Conservation (phyloP, 148 eudicot genomes). For the Silene conica region DNA sequence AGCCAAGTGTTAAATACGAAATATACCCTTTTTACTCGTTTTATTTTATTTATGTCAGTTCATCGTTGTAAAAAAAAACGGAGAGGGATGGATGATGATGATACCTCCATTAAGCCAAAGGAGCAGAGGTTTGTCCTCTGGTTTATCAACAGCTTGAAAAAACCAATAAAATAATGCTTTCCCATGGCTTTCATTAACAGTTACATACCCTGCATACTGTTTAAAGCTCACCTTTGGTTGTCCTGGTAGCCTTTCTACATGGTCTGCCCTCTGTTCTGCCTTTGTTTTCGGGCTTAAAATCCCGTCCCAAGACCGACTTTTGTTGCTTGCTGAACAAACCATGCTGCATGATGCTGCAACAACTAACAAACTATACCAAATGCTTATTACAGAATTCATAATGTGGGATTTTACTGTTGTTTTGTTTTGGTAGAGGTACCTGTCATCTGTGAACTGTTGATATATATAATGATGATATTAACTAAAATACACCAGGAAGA, state of each 20-base stretch:
- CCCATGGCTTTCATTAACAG: slow-evolving; percentile 69
- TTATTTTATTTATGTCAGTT: too few relatives aligned
- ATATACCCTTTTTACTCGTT: too few relatives aligned
- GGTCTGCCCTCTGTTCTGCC: slow-evolving; percentile 50
- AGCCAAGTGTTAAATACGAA: too few relatives aligned
- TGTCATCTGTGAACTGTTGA: neutral
- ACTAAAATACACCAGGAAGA: slow-evolving; percentile 18
- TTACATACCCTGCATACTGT: slow-evolving; percentile 76
- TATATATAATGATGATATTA: slow-evolving; percentile 14
- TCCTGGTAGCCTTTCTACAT: slow-evolving; percentile 59
- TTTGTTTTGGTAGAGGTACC: neutral
- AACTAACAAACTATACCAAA: slow-evolving; percentile 6
- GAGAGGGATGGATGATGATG: too few relatives aligned
- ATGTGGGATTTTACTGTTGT: neutral
- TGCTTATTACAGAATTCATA: slow-evolving; percentile 9
- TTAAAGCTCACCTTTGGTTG: slow-evolving; percentile 63
- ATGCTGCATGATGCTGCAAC: neutral
- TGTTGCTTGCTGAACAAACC: neutral
- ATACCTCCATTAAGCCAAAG: slow-evolving; percentile 96
- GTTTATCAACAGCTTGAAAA: slow-evolving; percentile 54
- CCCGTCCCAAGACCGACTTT: slow-evolving; percentile 3
- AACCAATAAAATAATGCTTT: slow-evolving; percentile 91
- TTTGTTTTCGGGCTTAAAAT: slow-evolving; percentile 24
- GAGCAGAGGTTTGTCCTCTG: slow-evolving; percentile 55
- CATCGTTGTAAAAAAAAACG: too few relatives aligned